Evolutionary conservation across 1,284 basidiomycete genomes (phyloP), one percentile per base, ranked within the genome.

Genomic region (Meira nashicola): DNA sequence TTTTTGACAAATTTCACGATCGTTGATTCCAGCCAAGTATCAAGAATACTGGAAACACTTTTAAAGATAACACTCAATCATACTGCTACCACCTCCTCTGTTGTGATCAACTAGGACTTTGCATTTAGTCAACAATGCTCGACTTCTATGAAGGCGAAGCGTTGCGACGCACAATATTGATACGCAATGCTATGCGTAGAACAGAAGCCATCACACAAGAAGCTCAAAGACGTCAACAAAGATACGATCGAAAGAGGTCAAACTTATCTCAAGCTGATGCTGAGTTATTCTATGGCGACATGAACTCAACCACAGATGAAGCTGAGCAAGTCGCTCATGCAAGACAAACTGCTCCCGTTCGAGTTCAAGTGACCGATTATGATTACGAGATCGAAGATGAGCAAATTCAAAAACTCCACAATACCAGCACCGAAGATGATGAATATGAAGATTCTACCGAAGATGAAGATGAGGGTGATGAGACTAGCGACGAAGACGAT

Each of bases 91-190:
- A 33, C 28, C 28, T 33, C 3, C 28, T 33, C 8, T 33, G 28
- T 33, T 33, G 28, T 33, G 10, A 43, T 6, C 41, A 3, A 43
- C 41, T 4, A 43, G 41, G 6, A 43, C 19, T 15, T 10, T 43
- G n/a, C 19, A 21, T 4, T 43, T 10, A n/a, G 41, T 43, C 19
- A 15, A 15, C 41, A 43, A n/a, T 15, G 41, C 17, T 48, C 17
- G 46, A 48, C 21, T 21, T 14, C 46, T 48, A 48, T 23, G 46
- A 48, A 48, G 46, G 46, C 14, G 46, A 48, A 23, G 12, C 25
- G 46, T 23, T 48, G 12, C 46, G 46, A 48, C n/a, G 46, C 12
- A 48, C 12, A 14, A 12, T 48, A 19, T 48, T 48, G 46, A 48
- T 23, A 14, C 14, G 21, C 12, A 48, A 48, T 48, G 21, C 46